These are phyloP conservation scores for Fraxinus velutina DNA, from an alignment of 305 asterid genomes.

Conservation along the genomic window DNA sequence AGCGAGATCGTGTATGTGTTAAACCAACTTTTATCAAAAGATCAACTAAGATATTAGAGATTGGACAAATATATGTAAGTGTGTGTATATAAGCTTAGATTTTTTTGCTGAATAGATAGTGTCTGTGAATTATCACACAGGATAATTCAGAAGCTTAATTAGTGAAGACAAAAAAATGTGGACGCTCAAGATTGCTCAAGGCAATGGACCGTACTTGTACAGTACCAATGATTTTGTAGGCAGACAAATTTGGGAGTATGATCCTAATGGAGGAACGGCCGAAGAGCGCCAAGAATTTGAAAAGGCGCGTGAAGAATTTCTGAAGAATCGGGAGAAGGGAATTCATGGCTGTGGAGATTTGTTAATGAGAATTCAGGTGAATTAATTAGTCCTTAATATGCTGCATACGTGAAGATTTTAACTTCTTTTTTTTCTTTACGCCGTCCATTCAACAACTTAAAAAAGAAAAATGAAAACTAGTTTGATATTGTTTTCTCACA, in stretches of 20 bases:
- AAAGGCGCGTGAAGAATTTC: constrained; percentile 41
- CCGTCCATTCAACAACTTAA: not conserved
- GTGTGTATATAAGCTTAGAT: not conserved
- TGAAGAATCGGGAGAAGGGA: constrained; percentile 38
- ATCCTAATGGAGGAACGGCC: constrained; percentile 43
- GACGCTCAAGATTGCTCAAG: constrained; percentile 68
- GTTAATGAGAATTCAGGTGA: constrained; percentile 50
- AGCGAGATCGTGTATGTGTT: not conserved
- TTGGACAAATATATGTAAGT: not conserved
- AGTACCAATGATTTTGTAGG: constrained; percentile 74
- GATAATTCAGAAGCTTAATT: not conserved
- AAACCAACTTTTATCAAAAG: not conserved
- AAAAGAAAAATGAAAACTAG: not conserved
- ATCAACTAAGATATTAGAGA: not conserved
- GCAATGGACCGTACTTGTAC: constrained; percentile 50
- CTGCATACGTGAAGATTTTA: not conserved
- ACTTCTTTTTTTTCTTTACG: not conserved
- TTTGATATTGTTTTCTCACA: not conserved
- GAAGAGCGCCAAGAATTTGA: constrained; percentile 47
- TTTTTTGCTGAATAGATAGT: not conserved
- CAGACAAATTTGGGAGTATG: constrained; percentile 66
- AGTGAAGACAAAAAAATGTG: constrained; percentile 41
- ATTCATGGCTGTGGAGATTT: constrained; percentile 48
- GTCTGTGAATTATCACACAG: not conserved
- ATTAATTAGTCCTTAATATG: not conserved